A percentile compares a stretch with the other conserved stretches of the same genome.
Evolutionary conservation across 2,329 filamentous ascomycete genomes (phyloP).

Genomic region (Colletotrichum musae): DNA sequence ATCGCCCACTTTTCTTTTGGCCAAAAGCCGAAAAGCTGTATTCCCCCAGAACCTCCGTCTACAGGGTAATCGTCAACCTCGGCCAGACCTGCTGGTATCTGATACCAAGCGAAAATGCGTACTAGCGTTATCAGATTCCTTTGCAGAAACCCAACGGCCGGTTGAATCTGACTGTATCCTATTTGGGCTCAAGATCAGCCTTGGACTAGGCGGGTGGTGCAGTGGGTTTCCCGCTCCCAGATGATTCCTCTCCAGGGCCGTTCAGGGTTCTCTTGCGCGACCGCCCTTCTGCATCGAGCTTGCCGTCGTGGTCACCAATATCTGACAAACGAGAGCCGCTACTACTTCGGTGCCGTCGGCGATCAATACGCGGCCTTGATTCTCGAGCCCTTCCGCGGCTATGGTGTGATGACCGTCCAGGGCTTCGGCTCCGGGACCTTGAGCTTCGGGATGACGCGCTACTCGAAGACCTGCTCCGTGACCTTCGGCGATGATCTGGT

Average conservation of each 20-base stretch:
- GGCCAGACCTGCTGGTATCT: too few relatives aligned
- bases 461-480: slow-evolving; percentile 49
- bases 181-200: slow-evolving; percentile 45
- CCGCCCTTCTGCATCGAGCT: not conserved
- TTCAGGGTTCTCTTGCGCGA: not conserved
- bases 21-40: too few relatives aligned
- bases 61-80: too few relatives aligned
- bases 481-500: slow-evolving; percentile 53
- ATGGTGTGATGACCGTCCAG: slow-evolving; percentile 45
- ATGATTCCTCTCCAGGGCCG: not conserved
- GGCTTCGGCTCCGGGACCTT: slow-evolving; percentile 55
- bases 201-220: slow-evolving; percentile 67
- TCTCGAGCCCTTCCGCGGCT: slow-evolving; percentile 36
- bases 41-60: too few relatives aligned
- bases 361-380: not conserved
- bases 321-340: slow-evolving; percentile 7
- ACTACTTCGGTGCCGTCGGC: slow-evolving; percentile 1
- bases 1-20: too few relatives aligned
- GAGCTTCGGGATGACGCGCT: slow-evolving; percentile 58
- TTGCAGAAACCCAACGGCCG: too few relatives aligned
- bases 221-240: slow-evolving; percentile 42
- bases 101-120: not conserved
- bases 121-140: too few relatives aligned
- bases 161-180: not conserved
- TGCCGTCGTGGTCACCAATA: not conserved